Evolutionary conservation across 78 protist genomes (phyloP), one percentile per base, ranked within the genome.

Genomic region (Planoprotostelium fungivorum): DNA sequence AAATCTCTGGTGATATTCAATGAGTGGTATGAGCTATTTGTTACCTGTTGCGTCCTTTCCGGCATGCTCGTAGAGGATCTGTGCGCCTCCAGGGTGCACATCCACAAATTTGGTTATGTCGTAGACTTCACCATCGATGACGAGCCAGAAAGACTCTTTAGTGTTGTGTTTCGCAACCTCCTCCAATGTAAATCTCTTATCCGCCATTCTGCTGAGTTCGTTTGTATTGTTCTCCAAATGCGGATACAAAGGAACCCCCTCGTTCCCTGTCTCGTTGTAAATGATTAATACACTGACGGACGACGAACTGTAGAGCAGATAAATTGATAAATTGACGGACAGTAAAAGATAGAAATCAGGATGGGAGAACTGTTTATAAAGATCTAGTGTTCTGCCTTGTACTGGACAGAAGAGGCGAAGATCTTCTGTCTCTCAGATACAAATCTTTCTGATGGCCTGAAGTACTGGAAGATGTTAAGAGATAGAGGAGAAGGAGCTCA

Each of bases 381-480:
- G 16, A 51, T 51, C 5, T 51, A 25, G 5, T 25, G 5, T 51
- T 51, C 73, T 51, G 16, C 16, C 73, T 51, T 51, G 16, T 51
- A 51, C 5, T 5, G 5, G 73, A 51, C 16, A 51, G 73, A 51
- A 29, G 94, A 92, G 29, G 96, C 95, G 38, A 93, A 93, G n/a
- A 93, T 90, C 84, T 91, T 85, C 88, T 94, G 96, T 92, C 88
- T 88, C 37, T 93, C 90, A 63, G 93, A 90, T 31, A 90, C 87
- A 0, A 96, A 90, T 88, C 94, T 88, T 35, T 88, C 87, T 31
- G 93, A 73, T 29, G 96, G 96, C 84, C 85, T 36, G 63, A 93
- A 93, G 89, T 95, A 96, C 93, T 51, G 16, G 31, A 51, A 51
- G 31, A 5, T 16, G 16, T 51, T 16, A 51, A 16, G 5, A 5